A percentile compares a stretch with the other conserved stretches of the same genome.
phyloP scores from a whole-genome alignment of 306 rosid species.

The Begonia loranthoides region DNA sequence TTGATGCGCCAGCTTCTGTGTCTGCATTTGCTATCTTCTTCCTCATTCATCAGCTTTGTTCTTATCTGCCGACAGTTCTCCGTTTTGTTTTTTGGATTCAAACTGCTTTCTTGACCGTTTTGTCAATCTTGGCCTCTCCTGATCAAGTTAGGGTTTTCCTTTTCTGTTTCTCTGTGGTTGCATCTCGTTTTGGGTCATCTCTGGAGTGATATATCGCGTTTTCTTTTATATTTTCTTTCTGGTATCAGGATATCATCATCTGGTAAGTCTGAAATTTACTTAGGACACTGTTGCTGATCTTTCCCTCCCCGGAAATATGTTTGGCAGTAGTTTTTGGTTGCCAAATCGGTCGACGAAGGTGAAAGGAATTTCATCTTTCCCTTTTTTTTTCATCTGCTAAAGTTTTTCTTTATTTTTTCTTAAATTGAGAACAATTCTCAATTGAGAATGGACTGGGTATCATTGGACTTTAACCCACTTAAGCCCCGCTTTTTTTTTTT shows the following conservation, averaged over 20 bases:
- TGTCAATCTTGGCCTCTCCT: constrained; percentile 18
- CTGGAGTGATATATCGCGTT: constrained; percentile 21
- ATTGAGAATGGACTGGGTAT: too few species aligned
- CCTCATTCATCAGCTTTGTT: constrained; percentile 13
- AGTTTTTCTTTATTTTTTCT: constrained; percentile 7
- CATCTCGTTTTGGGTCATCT: constrained; percentile 11
- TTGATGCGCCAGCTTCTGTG: constrained; percentile 18
- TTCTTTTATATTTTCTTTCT: constrained; percentile 4
- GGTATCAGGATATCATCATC: not conserved
- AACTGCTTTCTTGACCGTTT: constrained; percentile 30
- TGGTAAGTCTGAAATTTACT: constrained; percentile 3
- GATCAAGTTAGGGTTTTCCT: constrained; percentile 7
- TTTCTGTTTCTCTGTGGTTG: constrained; percentile 2
- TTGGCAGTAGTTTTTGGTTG: not conserved
- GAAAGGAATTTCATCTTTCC: constrained; percentile 10
- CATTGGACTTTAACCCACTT: too few species aligned
- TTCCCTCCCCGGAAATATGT: not conserved
- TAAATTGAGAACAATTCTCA: too few species aligned
- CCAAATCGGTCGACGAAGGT: not conserved
- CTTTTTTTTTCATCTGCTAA: constrained; percentile 11
- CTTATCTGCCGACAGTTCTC: constrained; percentile 30
- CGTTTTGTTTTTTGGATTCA: constrained; percentile 24
- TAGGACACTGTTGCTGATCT: not conserved
- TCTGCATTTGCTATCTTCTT: constrained; percentile 21
- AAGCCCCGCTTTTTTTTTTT: too few species aligned